These are phyloP conservation scores for Saccharomyces hybrid DNA, from an alignment of 1,139 yeast genomes.

Conservation along the genomic window DNA sequence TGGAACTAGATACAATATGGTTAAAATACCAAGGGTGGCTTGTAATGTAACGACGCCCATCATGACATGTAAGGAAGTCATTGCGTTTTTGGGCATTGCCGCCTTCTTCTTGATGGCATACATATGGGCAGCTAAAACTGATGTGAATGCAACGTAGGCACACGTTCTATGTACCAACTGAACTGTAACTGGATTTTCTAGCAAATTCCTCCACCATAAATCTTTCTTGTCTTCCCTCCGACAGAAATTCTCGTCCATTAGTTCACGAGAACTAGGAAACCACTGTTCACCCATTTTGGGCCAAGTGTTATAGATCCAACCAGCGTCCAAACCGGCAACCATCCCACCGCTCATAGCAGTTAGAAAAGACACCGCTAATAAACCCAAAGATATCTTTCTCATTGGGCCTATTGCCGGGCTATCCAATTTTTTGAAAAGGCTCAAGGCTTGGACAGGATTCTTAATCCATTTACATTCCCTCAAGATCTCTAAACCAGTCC, in stretches of 20 bases:
- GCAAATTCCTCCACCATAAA: conserved; percentile 81
- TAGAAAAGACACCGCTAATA: conserved; percentile 63
- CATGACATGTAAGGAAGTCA: conserved; percentile 52
- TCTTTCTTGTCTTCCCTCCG: conserved; percentile 64
- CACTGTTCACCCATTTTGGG: conserved; percentile 88
- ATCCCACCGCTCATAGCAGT: conserved; percentile 97
- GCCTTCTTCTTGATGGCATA: conserved; percentile 50
- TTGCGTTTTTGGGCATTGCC: conserved; percentile 56
- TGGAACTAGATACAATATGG: conserved; percentile 85
- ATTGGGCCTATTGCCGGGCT: conserved; percentile 53
- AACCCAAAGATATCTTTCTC: conserved; percentile 46
- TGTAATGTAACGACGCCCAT: conserved; percentile 82
- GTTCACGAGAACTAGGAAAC: conserved; percentile 65
- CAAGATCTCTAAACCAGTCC: conserved; percentile 80
- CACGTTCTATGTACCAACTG: conserved; percentile 84
- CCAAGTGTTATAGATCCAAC: conserved; percentile 89
- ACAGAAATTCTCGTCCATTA: conserved; percentile 68
- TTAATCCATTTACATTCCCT: conserved; percentile 66
- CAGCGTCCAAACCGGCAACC: conserved; percentile 98
- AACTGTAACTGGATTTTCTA: conserved; percentile 97
- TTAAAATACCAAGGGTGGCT: conserved; percentile 76
- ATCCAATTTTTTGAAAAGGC: conserved; percentile 45
- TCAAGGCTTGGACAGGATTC: conserved; percentile 48
- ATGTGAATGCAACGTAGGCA: conserved; percentile 73
- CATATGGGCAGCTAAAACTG: conserved; percentile 61